Conservation (phyloP, 495 filamentous ascomycete genomes). For the Astrocystis sublimbata region DNA sequence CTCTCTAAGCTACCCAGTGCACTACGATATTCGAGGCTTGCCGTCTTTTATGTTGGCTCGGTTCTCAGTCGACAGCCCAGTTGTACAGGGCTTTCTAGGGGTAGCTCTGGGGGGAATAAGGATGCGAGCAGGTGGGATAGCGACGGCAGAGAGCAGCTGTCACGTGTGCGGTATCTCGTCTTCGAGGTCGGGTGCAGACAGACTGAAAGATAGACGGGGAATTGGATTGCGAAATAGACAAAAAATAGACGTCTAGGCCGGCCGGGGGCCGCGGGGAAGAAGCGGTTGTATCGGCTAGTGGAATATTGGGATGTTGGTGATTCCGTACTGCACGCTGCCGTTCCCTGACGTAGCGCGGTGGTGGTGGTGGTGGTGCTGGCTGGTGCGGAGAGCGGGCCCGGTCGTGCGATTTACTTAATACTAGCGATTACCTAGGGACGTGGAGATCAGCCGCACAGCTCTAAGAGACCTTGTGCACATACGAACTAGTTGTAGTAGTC, state of each 20-base stretch:
- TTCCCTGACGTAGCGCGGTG: neutral
- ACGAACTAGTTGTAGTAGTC: too few relatives aligned
- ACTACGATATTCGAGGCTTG: neutral
- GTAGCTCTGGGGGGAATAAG: neutral
- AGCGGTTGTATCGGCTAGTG: neutral
- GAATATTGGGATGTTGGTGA: slow-evolving; percentile 3
- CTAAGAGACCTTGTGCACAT: too few relatives aligned
- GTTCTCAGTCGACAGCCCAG: neutral
- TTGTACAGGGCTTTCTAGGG: neutral
- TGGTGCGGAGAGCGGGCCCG: too few relatives aligned
- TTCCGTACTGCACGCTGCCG: neutral
- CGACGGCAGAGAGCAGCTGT: neutral
- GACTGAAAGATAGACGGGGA: neutral
- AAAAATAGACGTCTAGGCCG: too few relatives aligned
- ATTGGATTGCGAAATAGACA: too few relatives aligned
- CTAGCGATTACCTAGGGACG: neutral
- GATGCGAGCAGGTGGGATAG: neutral
- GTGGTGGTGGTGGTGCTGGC: too few relatives aligned
- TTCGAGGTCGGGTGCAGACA: slow-evolving; percentile 8
- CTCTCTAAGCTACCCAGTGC: neutral
- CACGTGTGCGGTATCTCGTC: slow-evolving; percentile 11
- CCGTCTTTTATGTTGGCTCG: neutral
- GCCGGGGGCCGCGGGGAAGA: neutral
- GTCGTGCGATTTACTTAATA: neutral
- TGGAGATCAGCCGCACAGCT: neutral